Conservation (phyloP, 345 rosid species). For the Citrus unshiu region DNA sequence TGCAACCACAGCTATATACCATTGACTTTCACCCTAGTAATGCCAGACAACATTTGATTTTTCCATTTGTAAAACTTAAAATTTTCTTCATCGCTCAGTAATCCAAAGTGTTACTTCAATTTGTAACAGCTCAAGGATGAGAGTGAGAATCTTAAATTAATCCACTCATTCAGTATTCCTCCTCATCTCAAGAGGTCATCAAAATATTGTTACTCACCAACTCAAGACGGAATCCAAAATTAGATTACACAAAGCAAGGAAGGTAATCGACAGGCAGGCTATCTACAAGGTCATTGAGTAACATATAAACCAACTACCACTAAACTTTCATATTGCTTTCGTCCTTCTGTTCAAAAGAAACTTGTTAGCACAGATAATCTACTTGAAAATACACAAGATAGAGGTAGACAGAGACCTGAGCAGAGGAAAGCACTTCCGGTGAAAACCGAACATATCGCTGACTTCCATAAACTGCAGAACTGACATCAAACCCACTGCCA, state of each 20-base stretch:
- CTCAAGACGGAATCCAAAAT: not conserved
- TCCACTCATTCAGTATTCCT: not conserved
- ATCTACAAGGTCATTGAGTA: not conserved
- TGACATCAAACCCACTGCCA: constrained; percentile 98
- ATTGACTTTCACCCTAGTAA: not conserved
- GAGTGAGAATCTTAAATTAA: not conserved
- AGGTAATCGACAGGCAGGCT: not conserved
- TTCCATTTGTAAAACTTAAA: not conserved
- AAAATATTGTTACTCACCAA: not conserved
- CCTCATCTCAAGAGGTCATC: not conserved
- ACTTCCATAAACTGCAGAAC: constrained; percentile 97
- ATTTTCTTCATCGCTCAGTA: not conserved
- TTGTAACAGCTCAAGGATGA: not conserved
- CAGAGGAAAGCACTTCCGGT: constrained; percentile 75
- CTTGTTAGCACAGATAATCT: not conserved
- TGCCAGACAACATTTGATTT: not conserved
- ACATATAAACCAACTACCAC: not conserved
- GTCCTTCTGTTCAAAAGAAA: not conserved
- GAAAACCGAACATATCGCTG: constrained; percentile 94
- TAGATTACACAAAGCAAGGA: not conserved
- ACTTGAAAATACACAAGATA: not conserved
- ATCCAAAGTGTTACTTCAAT: not conserved
- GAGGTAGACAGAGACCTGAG: constrained; percentile 58
- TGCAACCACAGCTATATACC: not conserved
- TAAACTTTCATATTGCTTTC: not conserved